phyloP scores from a whole-genome alignment of 257 asterid genomes.

The Fraxinus anomala region DNA sequence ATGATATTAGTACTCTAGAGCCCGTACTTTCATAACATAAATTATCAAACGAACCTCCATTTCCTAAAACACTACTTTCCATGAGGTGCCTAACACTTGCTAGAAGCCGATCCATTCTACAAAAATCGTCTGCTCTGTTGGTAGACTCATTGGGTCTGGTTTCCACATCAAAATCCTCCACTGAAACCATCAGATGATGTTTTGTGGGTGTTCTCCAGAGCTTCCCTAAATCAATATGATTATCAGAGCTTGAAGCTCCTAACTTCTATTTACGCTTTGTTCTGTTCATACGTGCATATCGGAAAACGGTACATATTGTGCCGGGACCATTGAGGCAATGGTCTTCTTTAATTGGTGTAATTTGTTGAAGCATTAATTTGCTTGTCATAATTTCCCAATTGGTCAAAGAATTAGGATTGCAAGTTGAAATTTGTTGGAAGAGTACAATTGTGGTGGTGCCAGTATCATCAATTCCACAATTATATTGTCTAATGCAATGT shows the following conservation, averaged over 20 bases:
- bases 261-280: neutral
- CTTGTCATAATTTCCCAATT: too few species aligned
- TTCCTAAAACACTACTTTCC: neutral
- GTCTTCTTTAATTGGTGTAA: neutral
- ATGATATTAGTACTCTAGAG: neutral
- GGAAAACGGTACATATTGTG: neutral
- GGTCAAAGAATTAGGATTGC: neutral
- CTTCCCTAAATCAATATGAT: neutral
- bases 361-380: neutral
- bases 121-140: neutral
- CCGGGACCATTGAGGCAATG: neutral
- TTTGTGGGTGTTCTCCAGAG: neutral
- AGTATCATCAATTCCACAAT: neutral
- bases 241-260: neutral
- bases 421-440: neutral
- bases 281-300: neutral
- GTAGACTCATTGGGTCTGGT: neutral
- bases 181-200: neutral
- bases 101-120: neutral
- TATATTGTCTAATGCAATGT: neutral
- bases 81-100: neutral
- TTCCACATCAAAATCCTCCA: neutral
- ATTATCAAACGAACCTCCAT: neutral
- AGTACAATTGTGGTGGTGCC: neutral
- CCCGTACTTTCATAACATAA: neutral